phyloP scores from a whole-genome alignment of 164 flowering plant genomes.

The Tetrastigma voinierianum region DNA sequence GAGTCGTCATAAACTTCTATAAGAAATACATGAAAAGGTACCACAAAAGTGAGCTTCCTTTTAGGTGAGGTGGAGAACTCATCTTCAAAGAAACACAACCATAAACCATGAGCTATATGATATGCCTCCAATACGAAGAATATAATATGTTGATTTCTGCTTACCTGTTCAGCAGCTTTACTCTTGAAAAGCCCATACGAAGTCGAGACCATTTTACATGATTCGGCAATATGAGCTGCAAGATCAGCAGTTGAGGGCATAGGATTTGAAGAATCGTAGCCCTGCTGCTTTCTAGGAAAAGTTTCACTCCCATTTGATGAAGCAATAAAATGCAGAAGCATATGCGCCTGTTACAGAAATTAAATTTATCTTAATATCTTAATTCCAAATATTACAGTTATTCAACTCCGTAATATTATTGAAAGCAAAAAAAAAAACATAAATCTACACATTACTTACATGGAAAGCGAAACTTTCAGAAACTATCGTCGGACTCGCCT shows the following conservation, averaged over 20 bases:
- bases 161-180: conserved; percentile 87
- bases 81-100: too few relatives aligned
- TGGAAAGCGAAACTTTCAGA: conserved; percentile 96
- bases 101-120: neutral
- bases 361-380: neutral
- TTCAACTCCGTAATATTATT: neutral
- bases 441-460: conserved; percentile 41
- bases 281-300: conserved; percentile 15
- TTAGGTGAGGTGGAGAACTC: too few relatives aligned
- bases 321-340: conserved; percentile 72
- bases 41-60: too few relatives aligned
- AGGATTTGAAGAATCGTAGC: conserved; percentile 20
- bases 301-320: conserved; percentile 36
- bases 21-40: too few relatives aligned
- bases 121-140: neutral
- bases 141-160: neutral
- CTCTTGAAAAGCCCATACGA: conserved; percentile 72
- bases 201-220: conserved; percentile 78
- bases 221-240: conserved; percentile 65
- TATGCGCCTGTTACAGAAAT: conserved; percentile 67
- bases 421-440: neutral
- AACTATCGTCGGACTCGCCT: conserved; percentile 94
- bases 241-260: conserved; percentile 37
- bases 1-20: too few relatives aligned
- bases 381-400: neutral